Percentiles rank a stretch among this genome's conserved stretches.
phyloP scores from a whole-genome alignment of 2,329 filamentous ascomycete genomes.

The Cladosporium sp. region DNA sequence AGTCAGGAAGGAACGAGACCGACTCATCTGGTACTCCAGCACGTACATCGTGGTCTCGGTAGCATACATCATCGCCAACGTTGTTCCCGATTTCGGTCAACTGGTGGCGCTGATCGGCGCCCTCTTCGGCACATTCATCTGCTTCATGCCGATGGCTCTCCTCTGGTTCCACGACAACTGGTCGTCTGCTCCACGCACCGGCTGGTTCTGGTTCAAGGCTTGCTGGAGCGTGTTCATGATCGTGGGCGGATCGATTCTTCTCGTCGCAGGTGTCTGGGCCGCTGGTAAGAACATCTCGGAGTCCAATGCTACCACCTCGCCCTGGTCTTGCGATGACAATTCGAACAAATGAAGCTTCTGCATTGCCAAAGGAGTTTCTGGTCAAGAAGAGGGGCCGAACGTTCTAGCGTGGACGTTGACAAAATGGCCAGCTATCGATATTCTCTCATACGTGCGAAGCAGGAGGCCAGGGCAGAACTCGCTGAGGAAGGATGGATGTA shows the following conservation, averaged over 20 bases:
- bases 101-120: constrained; percentile 38
- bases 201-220: constrained; percentile 14
- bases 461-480: no score
- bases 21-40: constrained; percentile 52
- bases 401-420: no score
- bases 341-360: neutral
- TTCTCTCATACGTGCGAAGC: no score
- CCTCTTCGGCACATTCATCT: constrained; percentile 61
- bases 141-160: constrained; percentile 9
- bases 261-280: neutral
- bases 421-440: no score
- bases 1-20: neutral
- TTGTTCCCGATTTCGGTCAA: constrained; percentile 12
- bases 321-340: neutral
- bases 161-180: constrained; percentile 37
- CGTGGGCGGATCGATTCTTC: neutral
- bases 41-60: constrained; percentile 52
- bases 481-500: no score
- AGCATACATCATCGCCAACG: constrained; percentile 60
- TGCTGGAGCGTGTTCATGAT: neutral
- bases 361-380: no score
- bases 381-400: no score
- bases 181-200: constrained; percentile 34
- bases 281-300: neutral
- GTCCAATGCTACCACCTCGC: neutral